phyloP scores from a whole-genome alignment of 2,329 filamentous ascomycete species.

The Curvularia lunata region DNA sequence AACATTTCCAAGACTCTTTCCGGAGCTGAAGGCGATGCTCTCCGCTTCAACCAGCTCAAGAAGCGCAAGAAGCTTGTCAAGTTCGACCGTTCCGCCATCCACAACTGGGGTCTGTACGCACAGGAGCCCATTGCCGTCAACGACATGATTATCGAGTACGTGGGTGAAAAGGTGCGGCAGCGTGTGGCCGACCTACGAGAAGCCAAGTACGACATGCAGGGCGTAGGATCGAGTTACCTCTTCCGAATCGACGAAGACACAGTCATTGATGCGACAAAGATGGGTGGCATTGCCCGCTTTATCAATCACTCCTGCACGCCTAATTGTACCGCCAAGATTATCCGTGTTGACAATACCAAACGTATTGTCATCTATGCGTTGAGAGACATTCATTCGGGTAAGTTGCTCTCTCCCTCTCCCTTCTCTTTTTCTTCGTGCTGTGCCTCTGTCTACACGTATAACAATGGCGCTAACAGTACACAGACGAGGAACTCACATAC shows the following conservation, averaged over 20 bases:
- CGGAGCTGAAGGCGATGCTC: constrained; percentile 79
- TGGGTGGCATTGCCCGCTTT: constrained; percentile 95
- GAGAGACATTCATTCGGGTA: constrained; percentile 93
- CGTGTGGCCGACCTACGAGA: constrained; percentile 97
- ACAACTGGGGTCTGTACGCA: constrained; percentile 98
- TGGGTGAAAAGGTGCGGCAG: constrained; percentile 95
- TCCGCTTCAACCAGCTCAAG: constrained; percentile 98
- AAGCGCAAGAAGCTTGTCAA: constrained; percentile 99
- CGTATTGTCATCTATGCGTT: constrained; percentile 98
- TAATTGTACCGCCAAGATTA: constrained; percentile 99
- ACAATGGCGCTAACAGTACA: constrained; percentile 31
- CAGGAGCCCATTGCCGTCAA: constrained; percentile 97
- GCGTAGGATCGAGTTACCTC: constrained; percentile 95
- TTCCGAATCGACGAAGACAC: constrained; percentile 98
- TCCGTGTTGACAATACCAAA: constrained; percentile 97
- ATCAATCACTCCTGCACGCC: constrained; percentile 99
- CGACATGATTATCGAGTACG: constrained; percentile 99
- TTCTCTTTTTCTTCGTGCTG: too few species aligned
- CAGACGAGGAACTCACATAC: constrained; percentile 98
- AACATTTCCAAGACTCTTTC: constrained; percentile 85
- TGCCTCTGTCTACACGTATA: too few species aligned
- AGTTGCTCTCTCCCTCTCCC: constrained; percentile 51
- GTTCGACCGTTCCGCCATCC: constrained; percentile 95
- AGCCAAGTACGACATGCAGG: constrained; percentile 89
- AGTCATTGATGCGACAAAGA: constrained; percentile 97